These are phyloP conservation scores for Fraxinus nigra DNA, from an alignment of 305 asterid species.

Conservation along the genomic window DNA sequence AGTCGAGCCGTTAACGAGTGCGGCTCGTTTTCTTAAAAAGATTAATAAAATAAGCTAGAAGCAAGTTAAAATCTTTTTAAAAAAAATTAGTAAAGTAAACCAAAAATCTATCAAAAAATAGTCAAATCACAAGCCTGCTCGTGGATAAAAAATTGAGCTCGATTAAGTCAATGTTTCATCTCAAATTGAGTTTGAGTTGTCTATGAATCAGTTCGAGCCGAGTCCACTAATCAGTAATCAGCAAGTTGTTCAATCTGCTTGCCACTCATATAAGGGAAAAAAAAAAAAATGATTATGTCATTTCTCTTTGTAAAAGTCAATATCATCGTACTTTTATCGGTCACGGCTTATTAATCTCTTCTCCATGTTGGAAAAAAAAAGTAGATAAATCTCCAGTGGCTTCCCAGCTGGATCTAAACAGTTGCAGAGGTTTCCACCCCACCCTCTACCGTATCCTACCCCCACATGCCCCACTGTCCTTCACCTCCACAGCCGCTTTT, in stretches of 20 bases:
- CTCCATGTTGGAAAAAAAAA: no score
- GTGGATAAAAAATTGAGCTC: neutral
- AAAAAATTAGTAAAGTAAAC: no score
- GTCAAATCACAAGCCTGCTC: neutral
- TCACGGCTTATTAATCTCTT: no score
- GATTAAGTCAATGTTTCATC: neutral
- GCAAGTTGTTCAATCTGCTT: neutral
- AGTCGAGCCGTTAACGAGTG: neutral
- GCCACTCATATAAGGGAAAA: neutral
- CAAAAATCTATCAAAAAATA: no score
- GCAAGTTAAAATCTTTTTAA: no score
- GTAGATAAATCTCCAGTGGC: neutral
- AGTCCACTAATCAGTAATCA: neutral
- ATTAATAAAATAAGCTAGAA: neutral
- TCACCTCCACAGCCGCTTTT: slow-evolving; percentile 12
- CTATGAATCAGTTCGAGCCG: neutral
- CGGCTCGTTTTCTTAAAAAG: neutral
- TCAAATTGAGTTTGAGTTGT: neutral
- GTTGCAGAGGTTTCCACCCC: neutral
- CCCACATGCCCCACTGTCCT: neutral
- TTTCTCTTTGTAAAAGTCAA: no score
- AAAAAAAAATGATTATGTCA: no score
- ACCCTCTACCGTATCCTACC: neutral
- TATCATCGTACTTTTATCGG: no score
- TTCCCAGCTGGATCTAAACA: neutral